A percentile compares a stretch with the other conserved stretches of the same genome.
Evolutionary conservation across 106 monocot species (phyloP).

Genomic region (Iris macrosiphon): DNA sequence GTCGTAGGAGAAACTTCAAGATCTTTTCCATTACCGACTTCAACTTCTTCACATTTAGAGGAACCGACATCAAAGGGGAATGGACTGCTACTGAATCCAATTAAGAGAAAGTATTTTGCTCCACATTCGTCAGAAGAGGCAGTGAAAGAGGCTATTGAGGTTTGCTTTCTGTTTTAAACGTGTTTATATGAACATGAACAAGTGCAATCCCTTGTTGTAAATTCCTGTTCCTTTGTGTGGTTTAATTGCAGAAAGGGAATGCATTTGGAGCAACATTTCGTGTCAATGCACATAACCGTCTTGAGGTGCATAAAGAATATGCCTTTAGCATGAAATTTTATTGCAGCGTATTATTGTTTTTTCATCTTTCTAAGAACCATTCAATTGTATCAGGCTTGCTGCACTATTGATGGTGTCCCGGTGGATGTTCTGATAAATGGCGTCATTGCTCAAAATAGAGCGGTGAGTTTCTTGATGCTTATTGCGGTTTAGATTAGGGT

Average conservation of each 20-base stretch:
- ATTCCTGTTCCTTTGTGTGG: background rate
- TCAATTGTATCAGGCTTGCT: conserved; percentile 65
- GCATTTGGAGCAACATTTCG: conserved; percentile 74
- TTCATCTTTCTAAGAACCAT: too few relatives aligned
- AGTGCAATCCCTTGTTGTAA: too few relatives aligned
- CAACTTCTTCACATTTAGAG: conserved; percentile 2
- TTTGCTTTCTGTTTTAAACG: too few relatives aligned
- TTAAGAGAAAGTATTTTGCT: conserved; percentile 32
- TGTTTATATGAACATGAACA: too few relatives aligned
- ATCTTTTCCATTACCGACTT: conserved; percentile 21
- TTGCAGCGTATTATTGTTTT: too few relatives aligned
- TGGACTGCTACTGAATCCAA: background rate
- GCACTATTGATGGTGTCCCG: conserved; percentile 67
- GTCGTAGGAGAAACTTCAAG: conserved; percentile 10
- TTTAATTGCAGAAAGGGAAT: conserved; percentile 53
- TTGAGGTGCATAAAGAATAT: too few relatives aligned
- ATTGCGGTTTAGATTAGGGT: too few relatives aligned
- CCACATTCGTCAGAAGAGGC: conserved; percentile 59
- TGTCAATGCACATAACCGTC: conserved; percentile 69
- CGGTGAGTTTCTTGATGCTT: conserved; percentile 39
- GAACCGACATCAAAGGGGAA: background rate
- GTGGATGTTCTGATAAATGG: conserved; percentile 76
- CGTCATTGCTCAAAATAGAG: conserved; percentile 69
- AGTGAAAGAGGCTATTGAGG: conserved; percentile 63
- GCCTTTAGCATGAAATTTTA: too few relatives aligned